Evolutionary conservation across 352 stramenopile species (phyloP).

Genomic region (Phytophthora sp.): DNA sequence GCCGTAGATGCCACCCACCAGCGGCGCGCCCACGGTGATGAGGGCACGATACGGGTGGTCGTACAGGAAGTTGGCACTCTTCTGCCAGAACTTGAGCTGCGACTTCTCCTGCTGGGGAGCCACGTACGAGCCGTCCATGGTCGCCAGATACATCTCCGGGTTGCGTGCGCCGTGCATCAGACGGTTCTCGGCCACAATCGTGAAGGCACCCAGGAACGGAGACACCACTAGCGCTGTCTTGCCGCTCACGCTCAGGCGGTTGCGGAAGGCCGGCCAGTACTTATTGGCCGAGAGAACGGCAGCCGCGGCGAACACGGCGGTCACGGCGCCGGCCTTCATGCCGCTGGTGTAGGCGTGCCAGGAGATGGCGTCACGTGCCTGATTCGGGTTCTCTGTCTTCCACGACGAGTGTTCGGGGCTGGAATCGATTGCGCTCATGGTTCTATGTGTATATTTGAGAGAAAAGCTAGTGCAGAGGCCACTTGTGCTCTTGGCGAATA

Average conservation of each 20-base stretch:
- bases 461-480: not conserved
- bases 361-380: conserved; percentile 71
- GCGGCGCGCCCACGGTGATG: conserved; percentile 52
- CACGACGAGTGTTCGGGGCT: conserved; percentile 36
- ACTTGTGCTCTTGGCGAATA: conserved; percentile 23
- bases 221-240: conserved; percentile 78
- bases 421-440: conserved; percentile 27
- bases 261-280: conserved; percentile 73
- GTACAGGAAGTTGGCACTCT: conserved; percentile 76
- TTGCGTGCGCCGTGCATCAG: conserved; percentile 71
- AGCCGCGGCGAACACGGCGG: conserved; percentile 29
- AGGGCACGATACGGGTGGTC: conserved; percentile 80
- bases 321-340: conserved; percentile 51
- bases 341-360: conserved; percentile 69
- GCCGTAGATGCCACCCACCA: conserved; percentile 77
- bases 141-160: conserved; percentile 72
- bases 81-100: conserved; percentile 64
- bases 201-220: conserved; percentile 68
- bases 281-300: conserved; percentile 59
- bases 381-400: conserved; percentile 49
- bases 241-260: conserved; percentile 68
- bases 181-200: conserved; percentile 66
- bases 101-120: conserved; percentile 40
- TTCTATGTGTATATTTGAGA: not conserved
- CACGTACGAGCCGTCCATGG: conserved; percentile 57